Base-by-base conservation (phyloP, 2,329 filamentous ascomycete genomes). In the Epicoccum nigrum region DNA sequence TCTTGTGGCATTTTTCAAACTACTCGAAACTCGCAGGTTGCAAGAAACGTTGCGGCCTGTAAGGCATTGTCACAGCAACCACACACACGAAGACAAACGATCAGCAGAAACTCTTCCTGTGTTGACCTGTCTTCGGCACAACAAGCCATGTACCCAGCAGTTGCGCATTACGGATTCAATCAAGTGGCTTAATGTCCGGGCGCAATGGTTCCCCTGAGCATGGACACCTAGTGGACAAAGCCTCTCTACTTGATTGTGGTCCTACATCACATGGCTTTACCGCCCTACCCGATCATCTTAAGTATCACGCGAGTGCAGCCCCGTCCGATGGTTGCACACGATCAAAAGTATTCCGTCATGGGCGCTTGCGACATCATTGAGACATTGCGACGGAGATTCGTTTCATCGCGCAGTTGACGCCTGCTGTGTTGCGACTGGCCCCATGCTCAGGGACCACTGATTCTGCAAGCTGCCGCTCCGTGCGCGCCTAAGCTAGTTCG, bases 391-490 rank as follows among this genome's bases (percentile, higher is more conserved):
- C 45, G 51, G 55, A 59, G 35, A 46, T 47, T 53, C 46, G 67
- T 71, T 69, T 71, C 68, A 68, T 61, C 47, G 49, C 54, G 54
- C 23, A 58, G 46, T 54, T 63, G 42, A 54, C 56, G 41, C 54
- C 40, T 58, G 59, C 50, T 52, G 51, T 52, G 46, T 34, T 59
- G 54, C 56, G 49, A 63, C 60, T 60, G 53, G 63, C 56, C 65
- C 54, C 56, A 55, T 51, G 55, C 42, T 55, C 61, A 63, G 49
- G 51, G 53, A 62, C 57, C 49, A 38, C 49, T 46, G 43, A 57
- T 53, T 43, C 54, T 60, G 61, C 64, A 64, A 55, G 63, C 58
- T 59, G 58, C 60, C 58, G 67, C 64, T 59, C 69, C 60, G 64
- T 69, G 63, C 67, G 53, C 62, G 45, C 58, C 56, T 55, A 54